Base-by-base conservation (phyloP, 176 grass and related monocot species). In the Miscanthus lutarioriparius region DNA sequence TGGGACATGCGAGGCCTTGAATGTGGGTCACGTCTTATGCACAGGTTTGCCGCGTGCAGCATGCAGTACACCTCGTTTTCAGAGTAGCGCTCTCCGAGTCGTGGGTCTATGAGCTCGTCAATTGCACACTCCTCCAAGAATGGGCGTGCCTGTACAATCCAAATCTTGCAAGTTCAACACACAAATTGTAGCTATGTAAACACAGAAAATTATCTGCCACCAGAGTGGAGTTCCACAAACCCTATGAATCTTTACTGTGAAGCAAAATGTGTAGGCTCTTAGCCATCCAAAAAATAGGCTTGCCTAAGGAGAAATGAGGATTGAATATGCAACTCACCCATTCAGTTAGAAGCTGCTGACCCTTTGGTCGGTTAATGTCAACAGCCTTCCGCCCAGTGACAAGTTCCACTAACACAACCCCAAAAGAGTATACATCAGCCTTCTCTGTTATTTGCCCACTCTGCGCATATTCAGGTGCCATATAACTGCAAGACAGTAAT, bases 391-490 rank as follows among this genome's bases (percentile, higher is more conserved):
- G 86, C 17, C 97, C 97, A 10, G 97, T 99, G 81, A 99, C 93
- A 49, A 99, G 91, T 61, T 99, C 97, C 65, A 99, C 87, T 26
- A 99, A 80, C 67, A 99, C 97, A 65, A 99, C 97, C 65, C 97
- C 97, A 68, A 99, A 99, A 41, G 93, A 96, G 72, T 96, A 99
- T 27, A 96, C 97, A 84, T 99, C 97, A 28, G 97, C 97, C 68
- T 99, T 96, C 83, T 99, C 97, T 37, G 97, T 99, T 83, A 99
- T 96, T 74, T 99, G 97, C 48, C 97, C 97, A 69, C 90, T 99
- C 75, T 99, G 93, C 2, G 93, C 93, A 89, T 99, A 99, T 80
- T 99, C 97, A 0, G 97, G 93, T 30, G 93, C 93, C 80, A 95
- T 78, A 86, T 95, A 95, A 63, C 93, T 95, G 76, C 72, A 86